Percentiles rank a stretch among this genome's conserved stretches.
phyloP scores from a whole-genome alignment of 2,329 filamentous ascomycete genomes.

The Cercospora nicotianae region DNA sequence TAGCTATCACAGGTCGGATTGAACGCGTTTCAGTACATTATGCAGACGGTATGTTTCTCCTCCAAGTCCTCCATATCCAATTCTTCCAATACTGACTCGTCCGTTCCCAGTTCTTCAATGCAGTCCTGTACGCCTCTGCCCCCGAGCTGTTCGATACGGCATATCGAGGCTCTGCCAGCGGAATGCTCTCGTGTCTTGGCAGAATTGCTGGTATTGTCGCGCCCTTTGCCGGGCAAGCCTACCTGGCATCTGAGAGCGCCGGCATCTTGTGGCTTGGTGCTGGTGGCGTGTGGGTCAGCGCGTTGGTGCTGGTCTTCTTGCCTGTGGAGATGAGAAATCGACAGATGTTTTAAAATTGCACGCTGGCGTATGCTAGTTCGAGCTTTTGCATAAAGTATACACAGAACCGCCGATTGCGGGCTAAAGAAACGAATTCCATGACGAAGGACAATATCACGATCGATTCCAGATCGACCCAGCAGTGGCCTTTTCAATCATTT shows the following conservation, averaged over 20 bases:
- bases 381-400: too few relatives aligned
- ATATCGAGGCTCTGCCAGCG: constrained; percentile 51
- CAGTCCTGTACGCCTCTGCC: constrained; percentile 55
- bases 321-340: constrained; percentile 22
- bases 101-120: constrained; percentile 46
- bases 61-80: neutral
- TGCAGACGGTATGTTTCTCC: constrained; percentile 46
- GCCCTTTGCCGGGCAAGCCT: constrained; percentile 18
- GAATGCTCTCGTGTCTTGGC: constrained; percentile 39
- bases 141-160: constrained; percentile 55
- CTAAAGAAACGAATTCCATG: too few relatives aligned
- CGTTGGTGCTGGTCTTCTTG: constrained; percentile 18
- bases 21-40: constrained; percentile 55
- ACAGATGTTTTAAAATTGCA: constrained; percentile 17
- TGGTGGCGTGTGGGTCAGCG: constrained; percentile 18
- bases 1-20: constrained; percentile 25
- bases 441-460: too few relatives aligned
- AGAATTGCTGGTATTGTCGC: constrained; percentile 21
- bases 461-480: too few relatives aligned
- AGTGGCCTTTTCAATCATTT: too few relatives aligned
- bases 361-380: too few relatives aligned
- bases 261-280: constrained; percentile 20
- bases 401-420: too few relatives aligned
- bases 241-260: constrained; percentile 10
- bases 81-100: neutral